These are phyloP conservation scores for Acer yangbiense DNA, from an alignment of 345 rosid species.

Conservation along the genomic window DNA sequence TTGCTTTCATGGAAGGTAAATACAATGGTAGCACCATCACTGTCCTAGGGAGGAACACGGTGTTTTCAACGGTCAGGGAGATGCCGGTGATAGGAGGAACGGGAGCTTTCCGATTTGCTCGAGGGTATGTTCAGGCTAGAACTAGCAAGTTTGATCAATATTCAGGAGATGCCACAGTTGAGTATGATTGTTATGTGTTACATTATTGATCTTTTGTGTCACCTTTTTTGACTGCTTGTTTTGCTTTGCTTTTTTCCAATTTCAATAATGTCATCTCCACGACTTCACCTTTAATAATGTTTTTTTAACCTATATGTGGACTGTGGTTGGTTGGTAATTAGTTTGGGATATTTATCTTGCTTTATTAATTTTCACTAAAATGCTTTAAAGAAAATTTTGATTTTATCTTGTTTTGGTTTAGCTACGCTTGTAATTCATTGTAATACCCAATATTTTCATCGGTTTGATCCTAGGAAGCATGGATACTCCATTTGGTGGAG, in stretches of 20 bases:
- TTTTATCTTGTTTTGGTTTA: no score
- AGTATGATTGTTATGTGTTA: constrained; percentile 56
- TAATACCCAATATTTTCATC: no score
- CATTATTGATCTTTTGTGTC: constrained; percentile 39
- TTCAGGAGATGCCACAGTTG: constrained; percentile 47
- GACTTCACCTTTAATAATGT: no score
- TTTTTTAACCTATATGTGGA: no score
- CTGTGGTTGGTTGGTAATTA: not conserved
- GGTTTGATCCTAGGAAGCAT: no score
- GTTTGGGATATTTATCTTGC: not conserved
- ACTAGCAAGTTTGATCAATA: constrained; percentile 41
- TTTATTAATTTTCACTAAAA: no score
- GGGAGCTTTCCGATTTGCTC: constrained; percentile 75
- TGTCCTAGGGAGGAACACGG: constrained; percentile 65
- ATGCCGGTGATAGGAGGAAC: constrained; percentile 82
- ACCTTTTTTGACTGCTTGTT: no score
- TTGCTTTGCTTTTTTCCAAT: not conserved
- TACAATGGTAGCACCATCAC: constrained; percentile 73
- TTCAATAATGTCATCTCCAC: no score
- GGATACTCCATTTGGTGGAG: no score
- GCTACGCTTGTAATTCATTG: no score
- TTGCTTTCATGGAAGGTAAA: constrained; percentile 61
- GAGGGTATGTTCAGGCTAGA: constrained; percentile 63
- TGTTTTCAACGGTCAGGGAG: constrained; percentile 57
- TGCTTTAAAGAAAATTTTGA: no score